These are phyloP conservation scores for Ophiocordyceps camponoti-rufipedis DNA, from an alignment of 2,329 filamentous ascomycete species.

Conservation along the genomic window DNA sequence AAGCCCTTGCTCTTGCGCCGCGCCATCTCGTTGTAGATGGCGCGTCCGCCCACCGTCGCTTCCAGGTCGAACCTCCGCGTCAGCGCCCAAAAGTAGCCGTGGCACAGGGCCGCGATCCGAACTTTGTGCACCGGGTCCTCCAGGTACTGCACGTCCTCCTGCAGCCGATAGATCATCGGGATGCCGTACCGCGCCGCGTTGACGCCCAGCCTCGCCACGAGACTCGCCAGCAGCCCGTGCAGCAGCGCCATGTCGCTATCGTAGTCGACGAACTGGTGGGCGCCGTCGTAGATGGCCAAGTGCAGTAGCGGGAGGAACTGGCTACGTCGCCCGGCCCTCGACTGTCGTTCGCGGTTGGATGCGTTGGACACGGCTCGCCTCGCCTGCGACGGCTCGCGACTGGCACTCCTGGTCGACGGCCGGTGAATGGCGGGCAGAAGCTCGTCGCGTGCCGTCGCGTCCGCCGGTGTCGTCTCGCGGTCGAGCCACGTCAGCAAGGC, in stretches of 20 bases:
- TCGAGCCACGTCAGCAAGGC: slow-evolving; percentile 71
- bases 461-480: slow-evolving; percentile 52
- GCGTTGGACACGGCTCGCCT: slow-evolving; percentile 53
- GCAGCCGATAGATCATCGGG: slow-evolving; percentile 76
- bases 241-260: slow-evolving; percentile 61
- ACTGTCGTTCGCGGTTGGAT: slow-evolving; percentile 39
- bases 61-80: slow-evolving; percentile 65
- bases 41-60: slow-evolving; percentile 45
- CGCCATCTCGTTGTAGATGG: slow-evolving; percentile 58
- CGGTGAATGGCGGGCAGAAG: slow-evolving; percentile 24
- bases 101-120: slow-evolving; percentile 65
- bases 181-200: slow-evolving; percentile 65
- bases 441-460: slow-evolving; percentile 44
- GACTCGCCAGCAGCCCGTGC: slow-evolving; percentile 55
- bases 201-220: slow-evolving; percentile 63
- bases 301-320: slow-evolving; percentile 71
- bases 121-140: slow-evolving; percentile 54
- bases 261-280: slow-evolving; percentile 51
- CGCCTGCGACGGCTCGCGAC: slow-evolving; percentile 23
- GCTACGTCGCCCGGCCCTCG: slow-evolving; percentile 28
- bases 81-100: slow-evolving; percentile 75
- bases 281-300: slow-evolving; percentile 76
- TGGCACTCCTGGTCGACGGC: slow-evolving; percentile 19
- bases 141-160: slow-evolving; percentile 60
- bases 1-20: slow-evolving; percentile 55